Percentiles rank a stretch among this genome's conserved stretches.
phyloP scores from a whole-genome alignment of 164 flowering plant species.

The Magnolia kwangsiensis region DNA sequence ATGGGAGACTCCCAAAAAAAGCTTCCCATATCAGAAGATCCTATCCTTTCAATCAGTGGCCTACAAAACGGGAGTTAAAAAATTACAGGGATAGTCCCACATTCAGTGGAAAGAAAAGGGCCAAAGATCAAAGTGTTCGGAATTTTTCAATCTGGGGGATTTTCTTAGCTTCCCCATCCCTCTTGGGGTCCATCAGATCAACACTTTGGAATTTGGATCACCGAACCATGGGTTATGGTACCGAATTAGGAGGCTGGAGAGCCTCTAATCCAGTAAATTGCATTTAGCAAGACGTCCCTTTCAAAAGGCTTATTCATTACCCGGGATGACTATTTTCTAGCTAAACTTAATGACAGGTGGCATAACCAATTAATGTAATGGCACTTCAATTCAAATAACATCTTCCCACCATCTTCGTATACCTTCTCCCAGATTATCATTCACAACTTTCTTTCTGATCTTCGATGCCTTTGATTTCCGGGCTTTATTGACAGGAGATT shows the following conservation, averaged over 20 bases:
- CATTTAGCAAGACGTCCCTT: no score
- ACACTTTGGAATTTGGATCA: no score
- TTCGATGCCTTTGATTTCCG: slow-evolving; percentile 17
- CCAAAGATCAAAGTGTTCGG: no score
- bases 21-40: not conserved
- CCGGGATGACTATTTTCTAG: not conserved
- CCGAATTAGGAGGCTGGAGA: no score
- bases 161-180: no score
- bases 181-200: no score
- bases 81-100: no score
- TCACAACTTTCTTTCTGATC: slow-evolving; percentile 15
- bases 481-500: slow-evolving; percentile 16
- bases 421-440: slow-evolving; percentile 21
- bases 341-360: not conserved
- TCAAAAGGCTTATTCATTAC: no score
- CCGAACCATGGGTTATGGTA: no score
- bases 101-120: no score
- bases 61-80: not conserved
- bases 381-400: not conserved
- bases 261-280: no score
- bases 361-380: not conserved
- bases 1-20: not conserved
- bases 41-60: not conserved
- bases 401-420: not conserved
- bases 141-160: no score